Evolutionary conservation across 2,329 filamentous ascomycete genomes (phyloP).

Genomic region (Stenocarpella maydis): DNA sequence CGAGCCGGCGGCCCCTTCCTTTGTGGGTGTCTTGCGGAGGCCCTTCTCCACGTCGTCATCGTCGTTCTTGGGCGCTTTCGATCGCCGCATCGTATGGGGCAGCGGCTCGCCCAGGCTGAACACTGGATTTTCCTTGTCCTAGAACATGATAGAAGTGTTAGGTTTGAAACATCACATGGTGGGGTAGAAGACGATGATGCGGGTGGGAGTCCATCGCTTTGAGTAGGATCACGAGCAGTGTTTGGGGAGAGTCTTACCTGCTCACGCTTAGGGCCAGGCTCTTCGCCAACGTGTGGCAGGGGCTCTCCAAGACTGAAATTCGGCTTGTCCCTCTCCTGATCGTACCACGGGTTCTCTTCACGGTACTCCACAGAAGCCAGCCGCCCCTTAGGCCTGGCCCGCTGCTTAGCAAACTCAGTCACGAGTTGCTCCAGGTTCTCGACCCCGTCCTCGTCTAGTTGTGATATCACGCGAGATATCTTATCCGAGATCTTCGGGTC

Average conservation of each 20-base stretch:
- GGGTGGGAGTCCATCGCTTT: not conserved
- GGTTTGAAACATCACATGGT: not conserved
- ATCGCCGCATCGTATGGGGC: constrained; percentile 36
- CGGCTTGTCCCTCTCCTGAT: constrained; percentile 36
- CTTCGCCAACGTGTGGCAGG: constrained; percentile 36
- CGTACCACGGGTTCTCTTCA: constrained; percentile 41
- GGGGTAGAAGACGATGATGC: not conserved
- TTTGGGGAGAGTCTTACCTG: not conserved
- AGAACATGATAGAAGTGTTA: not conserved
- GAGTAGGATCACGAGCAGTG: not conserved
- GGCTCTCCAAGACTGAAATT: constrained; percentile 41
- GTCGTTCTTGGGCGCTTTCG: not conserved
- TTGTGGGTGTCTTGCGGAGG: constrained; percentile 11
- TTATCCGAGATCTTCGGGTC: constrained; percentile 20
- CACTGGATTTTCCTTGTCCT: constrained; percentile 37
- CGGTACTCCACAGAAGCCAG: constrained; percentile 35
- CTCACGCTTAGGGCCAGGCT: not conserved
- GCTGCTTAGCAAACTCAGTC: constrained; percentile 19
- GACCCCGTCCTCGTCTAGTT: constrained; percentile 28
- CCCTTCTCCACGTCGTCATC: constrained; percentile 32
- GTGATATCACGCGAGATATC: constrained; percentile 23
- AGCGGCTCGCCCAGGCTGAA: constrained; percentile 41
- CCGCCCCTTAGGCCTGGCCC: constrained; percentile 19
- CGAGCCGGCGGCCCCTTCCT: not conserved
- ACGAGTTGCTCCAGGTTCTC: constrained; percentile 24